Percentiles rank a stretch among this genome's conserved stretches.
Evolutionary conservation across 768 basidiomycete genomes (phyloP).

Genomic region (Lactarius pseudohatsudake): DNA sequence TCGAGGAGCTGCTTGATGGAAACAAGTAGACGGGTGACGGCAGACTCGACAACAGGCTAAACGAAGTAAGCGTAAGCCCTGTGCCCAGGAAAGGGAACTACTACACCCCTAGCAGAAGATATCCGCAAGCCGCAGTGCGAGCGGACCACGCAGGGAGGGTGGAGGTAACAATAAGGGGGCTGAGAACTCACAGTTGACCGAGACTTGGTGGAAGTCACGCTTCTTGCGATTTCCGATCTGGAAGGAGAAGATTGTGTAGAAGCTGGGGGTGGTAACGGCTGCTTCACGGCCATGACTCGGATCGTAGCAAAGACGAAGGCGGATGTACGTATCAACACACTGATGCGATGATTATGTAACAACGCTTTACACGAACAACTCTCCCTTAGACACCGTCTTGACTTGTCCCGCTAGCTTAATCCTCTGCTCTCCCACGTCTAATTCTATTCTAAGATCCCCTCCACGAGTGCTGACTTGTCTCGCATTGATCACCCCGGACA

Average conservation of each 20-base stretch:
- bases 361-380: constrained; percentile 2
- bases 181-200: constrained; percentile 16
- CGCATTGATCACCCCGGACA: neutral
- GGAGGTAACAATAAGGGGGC: neutral
- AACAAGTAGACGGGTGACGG: constrained; percentile 89
- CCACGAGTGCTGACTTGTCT: constrained; percentile 25
- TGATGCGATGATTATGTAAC: constrained; percentile 14
- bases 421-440: constrained; percentile 1
- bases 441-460: constrained; percentile 17
- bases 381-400: constrained; percentile 2
- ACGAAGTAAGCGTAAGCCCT: neutral
- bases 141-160: too few relatives aligned
- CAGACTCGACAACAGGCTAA: constrained; percentile 82
- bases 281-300: constrained; percentile 21
- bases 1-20: constrained; percentile 95
- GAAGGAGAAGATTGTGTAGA: neutral
- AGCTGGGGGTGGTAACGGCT: constrained; percentile 14
- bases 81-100: neutral
- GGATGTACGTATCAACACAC: neutral
- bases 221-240: constrained; percentile 9
- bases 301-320: neutral
- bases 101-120: neutral
- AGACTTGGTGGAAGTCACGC: constrained; percentile 11
- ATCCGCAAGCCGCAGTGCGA: neutral
- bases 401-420: constrained; percentile 17